Conservation (phyloP, 345 rosid species). For the Stellera chamaejasme region DNA sequence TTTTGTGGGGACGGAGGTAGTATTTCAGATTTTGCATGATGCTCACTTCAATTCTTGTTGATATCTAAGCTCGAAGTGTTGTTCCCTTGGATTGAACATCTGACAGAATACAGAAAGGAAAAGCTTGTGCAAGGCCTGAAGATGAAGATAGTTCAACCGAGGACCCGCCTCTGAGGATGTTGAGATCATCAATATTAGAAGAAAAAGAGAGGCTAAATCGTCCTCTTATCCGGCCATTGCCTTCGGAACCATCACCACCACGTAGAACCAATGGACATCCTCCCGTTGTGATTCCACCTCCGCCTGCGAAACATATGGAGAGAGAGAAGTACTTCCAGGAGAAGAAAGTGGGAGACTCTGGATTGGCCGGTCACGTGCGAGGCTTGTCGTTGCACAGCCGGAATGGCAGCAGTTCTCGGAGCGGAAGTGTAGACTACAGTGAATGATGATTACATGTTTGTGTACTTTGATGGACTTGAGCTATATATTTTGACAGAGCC, state of each 20-base stretch:
- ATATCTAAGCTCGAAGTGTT: conserved; percentile 6
- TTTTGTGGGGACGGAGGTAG: too few relatives aligned
- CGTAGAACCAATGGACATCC: conserved; percentile 30
- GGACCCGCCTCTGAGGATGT: conserved; percentile 33
- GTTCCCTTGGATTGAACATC: conserved; percentile 10
- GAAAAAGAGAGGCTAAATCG: conserved; percentile 62
- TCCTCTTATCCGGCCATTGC: conserved; percentile 68
- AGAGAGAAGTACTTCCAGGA: conserved; percentile 93
- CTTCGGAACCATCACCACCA: conserved; percentile 22
- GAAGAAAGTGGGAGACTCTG: conserved; percentile 59
- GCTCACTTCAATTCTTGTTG: neutral
- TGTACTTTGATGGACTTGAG: neutral
- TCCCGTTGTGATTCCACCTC: conserved; percentile 74
- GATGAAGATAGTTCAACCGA: conserved; percentile 47
- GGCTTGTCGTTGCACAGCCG: conserved; percentile 73
- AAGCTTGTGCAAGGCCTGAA: conserved; percentile 77
- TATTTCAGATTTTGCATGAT: too few relatives aligned
- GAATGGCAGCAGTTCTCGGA: conserved; percentile 72
- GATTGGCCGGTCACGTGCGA: conserved; percentile 55
- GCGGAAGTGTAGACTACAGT: conserved; percentile 70
- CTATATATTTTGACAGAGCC: too few relatives aligned
- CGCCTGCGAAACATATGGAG: conserved; percentile 83
- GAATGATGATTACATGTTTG: conserved; percentile 30
- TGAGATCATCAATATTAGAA: conserved; percentile 38
- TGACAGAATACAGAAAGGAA: conserved; percentile 75